These are phyloP conservation scores for Penicillium dipodomyicola DNA, from an alignment of 495 filamentous ascomycete genomes.

Conservation along the genomic window DNA sequence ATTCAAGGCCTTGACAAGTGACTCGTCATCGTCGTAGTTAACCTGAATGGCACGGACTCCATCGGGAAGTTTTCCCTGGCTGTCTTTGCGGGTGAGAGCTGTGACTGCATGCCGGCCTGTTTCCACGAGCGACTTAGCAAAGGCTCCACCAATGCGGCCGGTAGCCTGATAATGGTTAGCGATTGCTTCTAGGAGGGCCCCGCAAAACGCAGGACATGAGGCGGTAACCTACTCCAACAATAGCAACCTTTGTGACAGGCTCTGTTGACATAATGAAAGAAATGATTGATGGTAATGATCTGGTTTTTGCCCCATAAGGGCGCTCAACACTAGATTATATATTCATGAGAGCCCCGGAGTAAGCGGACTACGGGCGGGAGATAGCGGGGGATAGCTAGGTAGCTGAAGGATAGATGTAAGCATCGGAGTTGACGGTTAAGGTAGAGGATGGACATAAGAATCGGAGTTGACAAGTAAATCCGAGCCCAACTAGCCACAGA, in stretches of 20 bases:
- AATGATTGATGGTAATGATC: not conserved
- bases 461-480: not conserved
- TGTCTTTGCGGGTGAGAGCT: conserved; percentile 49
- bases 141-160: conserved; percentile 55
- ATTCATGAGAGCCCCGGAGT: not conserved
- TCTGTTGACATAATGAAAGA: conserved; percentile 13
- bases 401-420: not conserved
- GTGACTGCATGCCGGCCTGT: conserved; percentile 53
- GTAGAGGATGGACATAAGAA: not conserved
- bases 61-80: conserved; percentile 37
- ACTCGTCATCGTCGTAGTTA: conserved; percentile 47
- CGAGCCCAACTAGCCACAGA: not conserved
- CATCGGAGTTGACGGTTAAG: not conserved
- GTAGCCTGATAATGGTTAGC: conserved; percentile 44
- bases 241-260: conserved; percentile 15
- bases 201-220: not conserved
- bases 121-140: conserved; percentile 50
- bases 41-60: conserved; percentile 45
- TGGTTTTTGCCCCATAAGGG: not conserved
- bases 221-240: conserved; percentile 17
- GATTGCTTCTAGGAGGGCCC: not conserved
- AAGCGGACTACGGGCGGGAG: not conserved
- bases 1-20: conserved; percentile 46
- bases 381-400: not conserved
- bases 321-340: not conserved